Percentiles rank a stretch among this genome's conserved stretches.
phyloP scores from a whole-genome alignment of 2,329 filamentous ascomycete genomes.

The Colletotrichum falcatum region DNA sequence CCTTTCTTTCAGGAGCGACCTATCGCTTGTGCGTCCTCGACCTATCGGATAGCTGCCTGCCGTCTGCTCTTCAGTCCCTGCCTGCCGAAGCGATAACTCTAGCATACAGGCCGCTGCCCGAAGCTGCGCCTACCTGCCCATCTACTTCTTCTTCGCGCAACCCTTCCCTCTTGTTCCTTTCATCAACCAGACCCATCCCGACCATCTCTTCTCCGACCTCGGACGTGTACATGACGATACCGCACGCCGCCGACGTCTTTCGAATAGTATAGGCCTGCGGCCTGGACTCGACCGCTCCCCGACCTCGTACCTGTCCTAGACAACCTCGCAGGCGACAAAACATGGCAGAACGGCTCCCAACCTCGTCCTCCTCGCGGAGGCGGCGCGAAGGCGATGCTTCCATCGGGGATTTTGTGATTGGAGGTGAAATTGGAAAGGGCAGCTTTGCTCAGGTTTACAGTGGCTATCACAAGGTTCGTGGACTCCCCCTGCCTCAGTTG shows the following conservation, averaged over 20 bases:
- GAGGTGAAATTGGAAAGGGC: slow-evolving; percentile 93
- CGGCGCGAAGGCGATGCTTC: slow-evolving; percentile 44
- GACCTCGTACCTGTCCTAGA: slow-evolving; percentile 51
- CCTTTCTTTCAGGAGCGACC: slow-evolving; percentile 34
- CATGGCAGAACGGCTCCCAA: slow-evolving; percentile 56
- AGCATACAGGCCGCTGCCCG: slow-evolving; percentile 29
- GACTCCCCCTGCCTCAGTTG: slow-evolving; percentile 42
- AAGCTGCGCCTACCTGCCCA: slow-evolving; percentile 40
- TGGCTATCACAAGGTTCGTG: slow-evolving; percentile 82
- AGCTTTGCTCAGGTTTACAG: slow-evolving; percentile 97
- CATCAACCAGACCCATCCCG: not conserved
- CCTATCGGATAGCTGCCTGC: slow-evolving; percentile 51
- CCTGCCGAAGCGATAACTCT: slow-evolving; percentile 42
- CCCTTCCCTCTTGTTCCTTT: slow-evolving; percentile 9
- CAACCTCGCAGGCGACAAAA: slow-evolving; percentile 47
- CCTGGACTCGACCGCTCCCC: slow-evolving; percentile 32
- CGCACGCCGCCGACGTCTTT: slow-evolving; percentile 50
- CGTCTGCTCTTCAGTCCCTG: slow-evolving; percentile 42
- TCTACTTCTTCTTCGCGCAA: slow-evolving; percentile 40
- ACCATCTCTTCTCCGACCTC: slow-evolving; percentile 1
- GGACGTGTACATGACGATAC: slow-evolving; percentile 57
- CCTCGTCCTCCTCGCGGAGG: slow-evolving; percentile 50
- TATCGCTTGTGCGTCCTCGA: slow-evolving; percentile 30
- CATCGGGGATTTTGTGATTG: slow-evolving; percentile 83
- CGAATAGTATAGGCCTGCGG: slow-evolving; percentile 45